Percentiles rank a stretch among this genome's conserved stretches.
phyloP scores from a whole-genome alignment of 176 grass and related monocot genomes.

The sorghum (Sorghum bicolor) region DNA sequence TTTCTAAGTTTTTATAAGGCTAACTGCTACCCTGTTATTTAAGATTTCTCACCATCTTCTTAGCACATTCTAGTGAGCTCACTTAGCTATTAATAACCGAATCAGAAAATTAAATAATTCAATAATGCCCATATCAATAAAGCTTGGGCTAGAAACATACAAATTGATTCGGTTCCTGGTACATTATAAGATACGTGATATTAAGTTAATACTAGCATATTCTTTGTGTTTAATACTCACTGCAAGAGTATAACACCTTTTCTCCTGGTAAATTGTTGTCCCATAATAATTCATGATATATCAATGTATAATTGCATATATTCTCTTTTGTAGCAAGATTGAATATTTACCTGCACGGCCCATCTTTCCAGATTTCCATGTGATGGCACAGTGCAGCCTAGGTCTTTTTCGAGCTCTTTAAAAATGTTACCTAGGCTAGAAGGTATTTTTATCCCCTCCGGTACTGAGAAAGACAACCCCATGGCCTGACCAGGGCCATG shows the following conservation, averaged over 20 bases:
- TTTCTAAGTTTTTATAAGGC: background rate
- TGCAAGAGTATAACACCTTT: background rate
- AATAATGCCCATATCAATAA: background rate
- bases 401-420: conserved; percentile 81
- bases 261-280: background rate
- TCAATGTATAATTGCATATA: background rate
- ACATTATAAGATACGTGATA: background rate
- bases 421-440: conserved; percentile 88
- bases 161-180: background rate
- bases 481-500: conserved; percentile 95
- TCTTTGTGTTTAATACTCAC: background rate
- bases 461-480: conserved; percentile 94
- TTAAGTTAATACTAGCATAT: background rate
- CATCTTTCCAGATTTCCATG: conserved; percentile 98
- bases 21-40: background rate
- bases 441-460: conserved; percentile 78
- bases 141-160: background rate
- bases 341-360: conserved; percentile 81
- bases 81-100: background rate
- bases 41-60: background rate
- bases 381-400: conserved; percentile 71
- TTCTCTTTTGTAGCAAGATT: background rate
- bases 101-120: background rate
- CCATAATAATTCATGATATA: background rate
- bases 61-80: background rate